Evolutionary conservation across 2,329 filamentous ascomycete genomes (phyloP).

Genomic region (Boeremia lycopersici): DNA sequence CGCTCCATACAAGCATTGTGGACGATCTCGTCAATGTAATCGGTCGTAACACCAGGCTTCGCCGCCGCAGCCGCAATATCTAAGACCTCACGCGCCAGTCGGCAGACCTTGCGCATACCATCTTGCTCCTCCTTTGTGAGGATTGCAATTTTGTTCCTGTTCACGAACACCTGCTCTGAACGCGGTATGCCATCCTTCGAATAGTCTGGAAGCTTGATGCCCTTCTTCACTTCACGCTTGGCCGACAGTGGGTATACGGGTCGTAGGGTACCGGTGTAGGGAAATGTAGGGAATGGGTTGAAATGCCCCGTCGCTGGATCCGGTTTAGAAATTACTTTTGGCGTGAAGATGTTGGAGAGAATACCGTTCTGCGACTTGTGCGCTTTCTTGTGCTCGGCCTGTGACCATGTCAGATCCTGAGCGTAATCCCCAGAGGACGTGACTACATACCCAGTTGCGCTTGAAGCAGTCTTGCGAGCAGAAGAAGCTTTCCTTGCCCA

Average conservation of each 20-base stretch:
- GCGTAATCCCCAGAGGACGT: constrained; percentile 16
- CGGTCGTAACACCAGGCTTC: constrained; percentile 92
- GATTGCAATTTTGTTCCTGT: constrained; percentile 80
- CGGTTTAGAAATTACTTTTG: constrained; percentile 87
- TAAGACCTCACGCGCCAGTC: constrained; percentile 84
- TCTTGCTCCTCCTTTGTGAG: constrained; percentile 81
- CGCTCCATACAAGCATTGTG: constrained; percentile 94
- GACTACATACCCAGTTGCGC: constrained; percentile 82
- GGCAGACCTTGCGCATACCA: constrained; percentile 91
- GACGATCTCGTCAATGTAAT: constrained; percentile 92
- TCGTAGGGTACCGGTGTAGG: constrained; percentile 79
- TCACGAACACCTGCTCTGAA: constrained; percentile 68
- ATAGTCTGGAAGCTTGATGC: constrained; percentile 86
- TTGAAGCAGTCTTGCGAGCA: constrained; percentile 99
- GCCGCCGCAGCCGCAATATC: constrained; percentile 86
- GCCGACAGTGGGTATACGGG: constrained; percentile 71
- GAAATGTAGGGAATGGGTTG: constrained; percentile 90
- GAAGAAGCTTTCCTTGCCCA: constrained; percentile 90
- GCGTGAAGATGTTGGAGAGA: constrained; percentile 75
- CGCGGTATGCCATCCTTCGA: constrained; percentile 78
- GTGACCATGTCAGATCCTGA: constrained; percentile 30
- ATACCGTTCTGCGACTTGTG: constrained; percentile 82
- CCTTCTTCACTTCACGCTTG: constrained; percentile 67
- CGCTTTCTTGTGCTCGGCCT: constrained; percentile 81
- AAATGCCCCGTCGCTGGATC: constrained; percentile 86